These are phyloP conservation scores for Glycyrrhiza uralensis DNA, from an alignment of 306 rosid species.

Conservation along the genomic window DNA sequence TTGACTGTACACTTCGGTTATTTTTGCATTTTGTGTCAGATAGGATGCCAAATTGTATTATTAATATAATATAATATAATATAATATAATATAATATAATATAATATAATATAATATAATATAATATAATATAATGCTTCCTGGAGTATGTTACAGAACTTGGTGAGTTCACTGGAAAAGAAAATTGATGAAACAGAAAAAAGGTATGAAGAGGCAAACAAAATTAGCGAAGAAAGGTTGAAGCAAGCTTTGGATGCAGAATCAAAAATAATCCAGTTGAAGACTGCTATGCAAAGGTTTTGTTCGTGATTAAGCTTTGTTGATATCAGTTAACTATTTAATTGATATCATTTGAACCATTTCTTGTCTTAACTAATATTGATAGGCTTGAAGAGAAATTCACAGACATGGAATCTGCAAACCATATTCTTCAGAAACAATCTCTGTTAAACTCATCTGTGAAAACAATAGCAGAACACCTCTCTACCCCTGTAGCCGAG, in stretches of 20 bases:
- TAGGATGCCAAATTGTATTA: conserved; percentile 12
- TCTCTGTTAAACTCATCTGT: conserved; percentile 51
- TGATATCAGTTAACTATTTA: conserved; percentile 13
- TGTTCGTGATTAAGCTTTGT: conserved; percentile 22
- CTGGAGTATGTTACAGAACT: conserved; percentile 49
- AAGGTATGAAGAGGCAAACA: conserved; percentile 78
- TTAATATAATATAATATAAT: too few species aligned
- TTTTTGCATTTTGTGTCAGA: conserved; percentile 7
- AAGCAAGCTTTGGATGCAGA: conserved; percentile 96
- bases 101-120: too few species aligned
- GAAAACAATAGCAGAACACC: conserved; percentile 56
- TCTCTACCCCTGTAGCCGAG: conserved; percentile 51
- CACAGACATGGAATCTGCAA: conserved; percentile 73
- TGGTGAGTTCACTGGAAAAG: conserved; percentile 85
- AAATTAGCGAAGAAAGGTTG: conserved; percentile 87
- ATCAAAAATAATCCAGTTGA: conserved; percentile 79
- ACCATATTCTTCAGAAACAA: conserved; percentile 79
- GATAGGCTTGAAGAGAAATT: conserved; percentile 89
- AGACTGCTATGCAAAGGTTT: conserved; percentile 95
- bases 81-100: too few species aligned
- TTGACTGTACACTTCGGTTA: not conserved
- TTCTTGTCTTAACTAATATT: conserved; percentile 26
- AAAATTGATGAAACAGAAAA: conserved; percentile 95
- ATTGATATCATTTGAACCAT: conserved; percentile 19
- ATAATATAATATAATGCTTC: conserved; percentile 30